phyloP scores from a whole-genome alignment of 2,329 filamentous ascomycete species.

The Torrubiella hemipterigena region DNA sequence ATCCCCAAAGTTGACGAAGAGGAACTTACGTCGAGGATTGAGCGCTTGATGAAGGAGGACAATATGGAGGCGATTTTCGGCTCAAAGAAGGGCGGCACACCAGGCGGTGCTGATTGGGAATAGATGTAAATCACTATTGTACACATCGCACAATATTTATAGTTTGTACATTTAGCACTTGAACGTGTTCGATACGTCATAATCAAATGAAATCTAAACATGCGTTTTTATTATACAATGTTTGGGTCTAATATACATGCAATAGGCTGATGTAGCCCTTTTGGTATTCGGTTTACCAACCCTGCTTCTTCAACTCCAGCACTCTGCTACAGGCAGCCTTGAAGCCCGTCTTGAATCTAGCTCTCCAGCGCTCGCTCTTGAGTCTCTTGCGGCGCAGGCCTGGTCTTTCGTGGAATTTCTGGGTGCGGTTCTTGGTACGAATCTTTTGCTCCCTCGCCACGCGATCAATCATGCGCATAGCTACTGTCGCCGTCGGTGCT shows the following conservation, averaged over 20 bases:
- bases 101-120: conserved; percentile 9
- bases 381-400: conserved; percentile 71
- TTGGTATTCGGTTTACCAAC: conserved; percentile 46
- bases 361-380: conserved; percentile 55
- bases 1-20: conserved; percentile 39
- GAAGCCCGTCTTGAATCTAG: conserved; percentile 58
- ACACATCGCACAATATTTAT: too few relatives aligned
- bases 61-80: conserved; percentile 79
- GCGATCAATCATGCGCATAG: conserved; percentile 28
- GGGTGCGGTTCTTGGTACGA: conserved; percentile 37
- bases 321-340: conserved; percentile 51
- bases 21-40: conserved; percentile 39
- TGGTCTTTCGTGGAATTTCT: conserved; percentile 63
- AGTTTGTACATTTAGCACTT: too few relatives aligned
- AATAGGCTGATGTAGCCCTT: too few relatives aligned
- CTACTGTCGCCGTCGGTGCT: conserved; percentile 28
- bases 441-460: conserved; percentile 42
- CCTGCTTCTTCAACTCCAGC: conserved; percentile 59
- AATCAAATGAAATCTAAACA: background rate
- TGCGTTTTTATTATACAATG: conserved; percentile 4
- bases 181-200: too few relatives aligned
- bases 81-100: conserved; percentile 47
- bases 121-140: conserved; percentile 4
- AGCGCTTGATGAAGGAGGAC: conserved; percentile 58
- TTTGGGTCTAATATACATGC: conserved; percentile 1